Percentiles rank a stretch among this genome's conserved stretches.
Evolutionary conservation across 2,329 filamentous ascomycete species (phyloP).

Genomic region (Phaeosphaeriaceae sp.): DNA sequence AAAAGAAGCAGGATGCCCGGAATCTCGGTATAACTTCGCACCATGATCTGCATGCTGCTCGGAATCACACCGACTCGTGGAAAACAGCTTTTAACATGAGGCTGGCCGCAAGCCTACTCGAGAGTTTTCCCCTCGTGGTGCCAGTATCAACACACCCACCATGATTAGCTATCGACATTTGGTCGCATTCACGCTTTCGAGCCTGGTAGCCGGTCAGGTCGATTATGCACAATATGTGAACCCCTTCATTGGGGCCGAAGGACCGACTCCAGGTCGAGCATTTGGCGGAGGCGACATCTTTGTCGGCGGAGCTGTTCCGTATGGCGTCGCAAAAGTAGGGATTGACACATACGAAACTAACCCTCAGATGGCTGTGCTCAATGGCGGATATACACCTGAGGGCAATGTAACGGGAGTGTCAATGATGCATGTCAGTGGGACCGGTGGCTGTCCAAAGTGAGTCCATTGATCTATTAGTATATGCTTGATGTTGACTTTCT

Average conservation of each 20-base stretch:
- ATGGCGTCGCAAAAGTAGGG: slow-evolving; percentile 44
- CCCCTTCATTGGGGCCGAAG: slow-evolving; percentile 59
- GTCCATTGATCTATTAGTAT: not conserved
- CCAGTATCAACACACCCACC: not conserved
- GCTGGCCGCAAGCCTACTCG: not conserved
- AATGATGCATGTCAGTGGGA: slow-evolving; percentile 52
- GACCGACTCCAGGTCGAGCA: slow-evolving; percentile 52
- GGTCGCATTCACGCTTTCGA: not conserved
- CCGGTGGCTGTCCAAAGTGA: slow-evolving; percentile 69
- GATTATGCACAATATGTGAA: slow-evolving; percentile 57
- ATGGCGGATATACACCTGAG: slow-evolving; percentile 49
- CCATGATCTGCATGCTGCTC: not conserved
- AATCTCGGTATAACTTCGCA: not conserved
- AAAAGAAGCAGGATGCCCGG: not conserved
- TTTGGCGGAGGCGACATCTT: slow-evolving; percentile 50
- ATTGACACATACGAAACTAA: slow-evolving; percentile 43
- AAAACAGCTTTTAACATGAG: not conserved
- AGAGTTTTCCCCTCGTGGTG: not conserved
- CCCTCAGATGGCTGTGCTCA: slow-evolving; percentile 27
- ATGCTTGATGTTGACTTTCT: no score
- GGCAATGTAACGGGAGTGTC: slow-evolving; percentile 44
- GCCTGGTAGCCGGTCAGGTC: slow-evolving; percentile 1
- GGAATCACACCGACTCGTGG: not conserved
- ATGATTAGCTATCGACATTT: not conserved
- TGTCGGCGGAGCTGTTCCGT: slow-evolving; percentile 41